A percentile compares a stretch with the other conserved stretches of the same genome.
phyloP scores from a whole-genome alignment of 139 green algal genomes.

The Picochlorum sp. region DNA sequence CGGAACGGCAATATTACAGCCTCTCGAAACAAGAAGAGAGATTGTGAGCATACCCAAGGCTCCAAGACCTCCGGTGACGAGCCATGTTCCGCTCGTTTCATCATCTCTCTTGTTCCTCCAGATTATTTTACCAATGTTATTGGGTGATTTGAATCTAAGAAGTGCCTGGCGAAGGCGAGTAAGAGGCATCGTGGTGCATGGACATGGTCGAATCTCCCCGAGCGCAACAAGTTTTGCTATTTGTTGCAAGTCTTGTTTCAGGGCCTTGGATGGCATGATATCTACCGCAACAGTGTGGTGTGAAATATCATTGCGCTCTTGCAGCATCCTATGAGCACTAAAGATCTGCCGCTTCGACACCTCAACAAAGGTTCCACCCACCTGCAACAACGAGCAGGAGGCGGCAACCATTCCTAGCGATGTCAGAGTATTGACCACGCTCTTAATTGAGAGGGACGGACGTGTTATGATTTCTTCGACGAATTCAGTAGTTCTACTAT shows the following conservation, averaged over 20 bases:
- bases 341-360: slow-evolving; percentile 84
- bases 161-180: slow-evolving; percentile 40
- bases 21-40: not conserved
- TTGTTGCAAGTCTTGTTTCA: slow-evolving; percentile 26
- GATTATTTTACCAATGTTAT: slow-evolving; percentile 76
- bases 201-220: slow-evolving; percentile 38
- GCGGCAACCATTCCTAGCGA: slow-evolving; percentile 70
- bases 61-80: slow-evolving; percentile 58
- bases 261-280: slow-evolving; percentile 53
- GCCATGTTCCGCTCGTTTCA: slow-evolving; percentile 9
- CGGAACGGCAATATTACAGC: not conserved
- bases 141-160: slow-evolving; percentile 59
- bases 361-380: slow-evolving; percentile 57
- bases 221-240: slow-evolving; percentile 23
- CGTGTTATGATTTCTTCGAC: not conserved
- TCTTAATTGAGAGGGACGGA: not conserved
- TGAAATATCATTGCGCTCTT: slow-evolving; percentile 63
- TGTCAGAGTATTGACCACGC: slow-evolving; percentile 75
- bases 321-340: slow-evolving; percentile 30
- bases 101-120: slow-evolving; percentile 12
- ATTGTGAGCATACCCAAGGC: slow-evolving; percentile 37
- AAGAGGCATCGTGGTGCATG: slow-evolving; percentile 28
- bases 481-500: slow-evolving; percentile 16
- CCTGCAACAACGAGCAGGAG: slow-evolving; percentile 40
- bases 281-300: slow-evolving; percentile 71